These are phyloP conservation scores for Akanthomyces muscarius DNA, from an alignment of 2,329 filamentous ascomycete species.

Conservation along the genomic window DNA sequence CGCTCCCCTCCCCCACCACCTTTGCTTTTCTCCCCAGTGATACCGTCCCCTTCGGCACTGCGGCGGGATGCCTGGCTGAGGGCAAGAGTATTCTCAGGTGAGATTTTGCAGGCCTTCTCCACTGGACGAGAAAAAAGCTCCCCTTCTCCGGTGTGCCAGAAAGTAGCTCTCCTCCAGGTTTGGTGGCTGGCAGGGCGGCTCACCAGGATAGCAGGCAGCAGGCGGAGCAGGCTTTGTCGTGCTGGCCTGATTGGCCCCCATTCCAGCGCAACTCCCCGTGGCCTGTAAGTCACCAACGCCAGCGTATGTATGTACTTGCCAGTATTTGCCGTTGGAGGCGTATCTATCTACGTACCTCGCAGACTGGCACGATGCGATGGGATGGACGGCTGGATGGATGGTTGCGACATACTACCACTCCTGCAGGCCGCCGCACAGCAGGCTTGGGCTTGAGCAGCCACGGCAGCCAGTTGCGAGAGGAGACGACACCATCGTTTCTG, in stretches of 20 bases:
- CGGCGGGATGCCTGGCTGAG: conserved; percentile 7
- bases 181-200: too few relatives aligned
- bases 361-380: background rate
- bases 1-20: conserved; percentile 9
- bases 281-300: background rate
- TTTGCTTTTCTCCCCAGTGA: background rate
- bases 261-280: conserved; percentile 17
- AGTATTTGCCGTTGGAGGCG: background rate
- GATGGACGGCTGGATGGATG: background rate
- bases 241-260: conserved; percentile 33
- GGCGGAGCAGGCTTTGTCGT: conserved; percentile 27
- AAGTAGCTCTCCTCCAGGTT: background rate
- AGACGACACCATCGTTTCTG: conserved; percentile 2
- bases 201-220: too few relatives aligned
- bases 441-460: background rate
- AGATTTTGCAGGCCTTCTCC: conserved; percentile 12
- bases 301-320: background rate
- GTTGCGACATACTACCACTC: background rate
- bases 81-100: conserved; percentile 16
- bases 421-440: background rate
- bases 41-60: conserved; percentile 14
- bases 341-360: background rate
- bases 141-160: background rate
- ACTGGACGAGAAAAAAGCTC: background rate
- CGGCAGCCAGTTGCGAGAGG: background rate